A percentile compares a stretch with the other conserved stretches of the same genome.
Conservation (phyloP, 805 yeast species). For the Wickerhamomyces canadensis region DNA sequence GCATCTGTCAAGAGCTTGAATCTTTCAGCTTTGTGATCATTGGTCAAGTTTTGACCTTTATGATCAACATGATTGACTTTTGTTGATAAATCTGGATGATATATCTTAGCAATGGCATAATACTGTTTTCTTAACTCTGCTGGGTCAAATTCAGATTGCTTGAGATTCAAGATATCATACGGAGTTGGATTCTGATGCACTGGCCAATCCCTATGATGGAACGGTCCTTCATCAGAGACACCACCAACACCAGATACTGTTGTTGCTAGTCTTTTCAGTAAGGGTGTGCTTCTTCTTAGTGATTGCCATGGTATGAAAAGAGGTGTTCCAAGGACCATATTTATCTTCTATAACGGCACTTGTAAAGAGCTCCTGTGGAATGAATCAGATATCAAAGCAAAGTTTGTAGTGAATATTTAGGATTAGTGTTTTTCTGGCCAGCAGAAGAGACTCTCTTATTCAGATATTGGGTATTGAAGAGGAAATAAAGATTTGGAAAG, state of each 20-base stretch:
- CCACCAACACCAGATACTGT: no score
- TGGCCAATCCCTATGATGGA: slow-evolving; percentile 49
- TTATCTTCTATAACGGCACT: no score
- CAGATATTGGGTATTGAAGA: no score
- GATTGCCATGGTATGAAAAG: neutral
- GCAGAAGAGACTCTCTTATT: no score
- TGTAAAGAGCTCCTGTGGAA: no score
- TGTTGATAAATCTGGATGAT: slow-evolving; percentile 69
- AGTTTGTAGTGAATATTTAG: no score
- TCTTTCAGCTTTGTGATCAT: slow-evolving; percentile 27
- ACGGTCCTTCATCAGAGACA: slow-evolving; percentile 2
- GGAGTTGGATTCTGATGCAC: slow-evolving; percentile 52
- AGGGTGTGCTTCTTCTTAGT: no score
- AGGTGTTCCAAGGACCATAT: no score
- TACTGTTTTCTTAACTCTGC: slow-evolving; percentile 42
- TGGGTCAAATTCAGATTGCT: slow-evolving; percentile 29
- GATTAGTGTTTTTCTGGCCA: no score
- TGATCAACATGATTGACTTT: slow-evolving; percentile 23
- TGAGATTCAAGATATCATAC: slow-evolving; percentile 56
- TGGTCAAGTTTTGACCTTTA: slow-evolving; percentile 27
- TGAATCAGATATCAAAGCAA: no score
- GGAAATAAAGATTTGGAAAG: no score
- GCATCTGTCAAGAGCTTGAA: slow-evolving; percentile 55
- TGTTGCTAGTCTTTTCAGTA: neutral
- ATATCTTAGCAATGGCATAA: slow-evolving; percentile 59